Conservation (phyloP, 176 grass and related monocot genomes). For the Aegilops tauschii region DNA sequence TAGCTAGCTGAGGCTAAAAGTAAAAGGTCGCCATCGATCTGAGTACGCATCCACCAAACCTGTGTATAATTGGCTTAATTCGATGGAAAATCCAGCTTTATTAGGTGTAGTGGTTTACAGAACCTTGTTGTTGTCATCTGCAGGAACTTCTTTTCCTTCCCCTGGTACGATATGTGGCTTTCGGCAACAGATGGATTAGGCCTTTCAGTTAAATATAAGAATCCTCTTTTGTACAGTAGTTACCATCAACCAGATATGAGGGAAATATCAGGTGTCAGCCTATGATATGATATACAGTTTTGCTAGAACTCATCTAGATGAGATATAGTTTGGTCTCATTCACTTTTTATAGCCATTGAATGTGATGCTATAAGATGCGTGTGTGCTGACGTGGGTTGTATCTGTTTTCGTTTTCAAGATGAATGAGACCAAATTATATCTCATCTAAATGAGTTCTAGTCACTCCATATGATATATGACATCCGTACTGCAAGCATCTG, state of each 20-base stretch:
- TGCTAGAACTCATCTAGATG: too few relatives aligned
- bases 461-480: too few relatives aligned
- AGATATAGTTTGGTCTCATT: too few relatives aligned
- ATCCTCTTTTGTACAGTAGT: neutral
- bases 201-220: neutral
- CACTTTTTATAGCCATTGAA: too few relatives aligned
- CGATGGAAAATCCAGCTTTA: neutral
- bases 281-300: too few relatives aligned
- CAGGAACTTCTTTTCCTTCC: neutral
- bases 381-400: too few relatives aligned
- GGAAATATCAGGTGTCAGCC: too few relatives aligned
- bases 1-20: neutral
- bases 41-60: neutral
- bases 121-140: neutral
- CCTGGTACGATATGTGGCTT: neutral
- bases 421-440: too few relatives aligned
- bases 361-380: too few relatives aligned
- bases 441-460: too few relatives aligned
- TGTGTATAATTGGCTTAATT: neutral
- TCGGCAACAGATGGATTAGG: neutral
- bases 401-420: too few relatives aligned
- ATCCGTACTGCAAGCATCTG: too few relatives aligned
- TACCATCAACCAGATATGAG: neutral
- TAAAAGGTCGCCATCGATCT: neutral
- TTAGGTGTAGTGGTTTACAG: neutral